phyloP scores from a whole-genome alignment of 441 rosid genomes.

The Brassica balearica region DNA sequence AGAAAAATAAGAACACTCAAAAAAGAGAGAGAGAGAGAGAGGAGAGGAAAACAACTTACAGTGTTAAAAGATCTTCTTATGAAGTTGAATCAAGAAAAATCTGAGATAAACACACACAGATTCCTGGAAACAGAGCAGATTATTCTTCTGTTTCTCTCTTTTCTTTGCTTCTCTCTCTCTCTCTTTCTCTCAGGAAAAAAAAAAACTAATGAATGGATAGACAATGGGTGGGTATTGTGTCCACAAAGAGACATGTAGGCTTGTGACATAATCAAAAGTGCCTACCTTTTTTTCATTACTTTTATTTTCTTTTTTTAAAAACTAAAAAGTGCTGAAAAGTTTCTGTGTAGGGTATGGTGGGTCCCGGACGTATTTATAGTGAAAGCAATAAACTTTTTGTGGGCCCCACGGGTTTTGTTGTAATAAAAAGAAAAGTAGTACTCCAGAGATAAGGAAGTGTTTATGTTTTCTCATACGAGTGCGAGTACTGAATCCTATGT shows the following conservation, averaged over 20 bases:
- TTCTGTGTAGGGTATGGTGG: conserved; percentile 33
- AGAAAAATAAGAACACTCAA: neutral
- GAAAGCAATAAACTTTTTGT: conserved; percentile 36
- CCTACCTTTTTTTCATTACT: conserved; percentile 28
- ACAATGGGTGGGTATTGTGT: no score
- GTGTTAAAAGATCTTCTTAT: conserved; percentile 4
- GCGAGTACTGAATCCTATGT: no score
- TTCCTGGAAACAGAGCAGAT: conserved; percentile 29
- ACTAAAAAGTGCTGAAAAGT: conserved; percentile 38
- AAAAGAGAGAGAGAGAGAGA: conserved; percentile 10
- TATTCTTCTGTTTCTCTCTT: neutral
- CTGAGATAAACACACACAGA: neutral
- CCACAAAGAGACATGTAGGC: no score
- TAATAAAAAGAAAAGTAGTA: neutral
- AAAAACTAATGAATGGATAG: conserved; percentile 44
- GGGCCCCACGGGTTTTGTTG: conserved; percentile 29
- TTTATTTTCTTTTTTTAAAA: neutral
- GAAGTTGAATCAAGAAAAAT: conserved; percentile 23
- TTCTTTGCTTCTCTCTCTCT: conserved; percentile 10
- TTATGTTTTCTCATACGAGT: no score
- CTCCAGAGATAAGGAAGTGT: no score
- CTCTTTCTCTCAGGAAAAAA: neutral
- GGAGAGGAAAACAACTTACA: conserved; percentile 28
- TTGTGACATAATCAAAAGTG: conserved; percentile 66
- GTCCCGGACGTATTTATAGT: conserved; percentile 41